Evolutionary conservation across 192 early-diverging fungal species (phyloP).

Genomic region (Blastocladiella britannica): DNA sequence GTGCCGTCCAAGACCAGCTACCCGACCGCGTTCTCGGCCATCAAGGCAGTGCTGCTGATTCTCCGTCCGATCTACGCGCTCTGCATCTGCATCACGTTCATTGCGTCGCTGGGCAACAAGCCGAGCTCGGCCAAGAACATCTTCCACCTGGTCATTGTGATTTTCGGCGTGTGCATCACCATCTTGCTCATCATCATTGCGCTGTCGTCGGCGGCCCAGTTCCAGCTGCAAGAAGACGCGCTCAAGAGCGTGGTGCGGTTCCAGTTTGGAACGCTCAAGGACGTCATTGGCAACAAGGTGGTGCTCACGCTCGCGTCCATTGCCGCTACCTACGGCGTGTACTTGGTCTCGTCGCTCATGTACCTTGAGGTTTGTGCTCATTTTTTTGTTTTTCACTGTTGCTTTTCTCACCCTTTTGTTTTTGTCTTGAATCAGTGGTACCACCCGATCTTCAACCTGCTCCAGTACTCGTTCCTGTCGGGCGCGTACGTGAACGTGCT

Average conservation of each 20-base stretch:
- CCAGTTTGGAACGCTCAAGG: slow-evolving; percentile 17
- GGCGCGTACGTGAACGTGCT: slow-evolving; percentile 24
- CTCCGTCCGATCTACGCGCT: slow-evolving; percentile 59
- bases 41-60: slow-evolving; percentile 36
- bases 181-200: slow-evolving; percentile 51
- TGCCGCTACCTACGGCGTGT: slow-evolving; percentile 61
- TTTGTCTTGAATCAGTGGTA: no score
- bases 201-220: slow-evolving; percentile 34
- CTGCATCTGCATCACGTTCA: slow-evolving; percentile 59
- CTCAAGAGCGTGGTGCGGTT: slow-evolving; percentile 4
- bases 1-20: slow-evolving; percentile 1
- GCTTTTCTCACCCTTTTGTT: no score
- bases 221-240: slow-evolving; percentile 15
- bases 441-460: slow-evolving; percentile 6
- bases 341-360: slow-evolving; percentile 53
- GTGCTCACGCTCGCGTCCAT: slow-evolving; percentile 39
- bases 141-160: slow-evolving; percentile 46
- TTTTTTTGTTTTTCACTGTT: no score
- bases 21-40: slow-evolving; percentile 13
- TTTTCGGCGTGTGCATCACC: slow-evolving; percentile 78
- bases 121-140: slow-evolving; percentile 75
- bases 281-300: slow-evolving; percentile 50
- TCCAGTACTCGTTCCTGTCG: slow-evolving; percentile 24
- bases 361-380: no score
- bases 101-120: slow-evolving; percentile 82